Base-by-base conservation (phyloP, 2,329 filamentous ascomycete species). In the Tolypocladium sp. region DNA sequence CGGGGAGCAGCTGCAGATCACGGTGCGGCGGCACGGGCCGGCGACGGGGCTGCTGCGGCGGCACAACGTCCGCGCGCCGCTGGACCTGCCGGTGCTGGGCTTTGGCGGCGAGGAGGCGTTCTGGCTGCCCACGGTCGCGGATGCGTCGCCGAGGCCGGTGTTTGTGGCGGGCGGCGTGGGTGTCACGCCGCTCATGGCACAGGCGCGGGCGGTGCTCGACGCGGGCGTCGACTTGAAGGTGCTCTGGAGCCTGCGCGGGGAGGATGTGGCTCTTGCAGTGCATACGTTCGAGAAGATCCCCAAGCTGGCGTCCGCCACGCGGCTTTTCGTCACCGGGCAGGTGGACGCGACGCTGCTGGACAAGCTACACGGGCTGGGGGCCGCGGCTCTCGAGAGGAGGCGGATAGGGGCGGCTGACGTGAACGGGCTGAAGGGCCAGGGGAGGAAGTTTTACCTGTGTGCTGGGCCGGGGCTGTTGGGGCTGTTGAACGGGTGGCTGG, bases 151-250 rank as follows among this genome's bases (percentile, higher is more conserved):
- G 63, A 74, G 40, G 72, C 63, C 75, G 1, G 73, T 84, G 1
- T 94, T 92, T 63, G 72, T 95, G 4, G 90, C 90, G 7, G 90
- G 84, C 0, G 91, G 91, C 3, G 89, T 96, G 8, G 91, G 91
- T 0, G 90, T 95, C 61, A 96, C 91, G 35, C 91, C 91, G 2
- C 65, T 94, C 4, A 76, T 95, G n/a, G 84, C 86, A 0, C 88
- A 91, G 65, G 78, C 85, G n/a, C 67, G 68, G 0, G 76, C 74
- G 0, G 71, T 80, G 7, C 68, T 91, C 2, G 62, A 59, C 10
- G 60, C 59, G 0, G 66, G 63, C 6, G 65, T 69, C 1, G 68
- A 70, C 4, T 68, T 94, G 42, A 73, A 66, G 33, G 68, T 94
- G 5, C 76, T 91, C 1, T 95, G 91, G 91, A 86, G 83, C 2